phyloP scores from a whole-genome alignment of 192 early-diverging fungal species.

The Dissophora ornata region DNA sequence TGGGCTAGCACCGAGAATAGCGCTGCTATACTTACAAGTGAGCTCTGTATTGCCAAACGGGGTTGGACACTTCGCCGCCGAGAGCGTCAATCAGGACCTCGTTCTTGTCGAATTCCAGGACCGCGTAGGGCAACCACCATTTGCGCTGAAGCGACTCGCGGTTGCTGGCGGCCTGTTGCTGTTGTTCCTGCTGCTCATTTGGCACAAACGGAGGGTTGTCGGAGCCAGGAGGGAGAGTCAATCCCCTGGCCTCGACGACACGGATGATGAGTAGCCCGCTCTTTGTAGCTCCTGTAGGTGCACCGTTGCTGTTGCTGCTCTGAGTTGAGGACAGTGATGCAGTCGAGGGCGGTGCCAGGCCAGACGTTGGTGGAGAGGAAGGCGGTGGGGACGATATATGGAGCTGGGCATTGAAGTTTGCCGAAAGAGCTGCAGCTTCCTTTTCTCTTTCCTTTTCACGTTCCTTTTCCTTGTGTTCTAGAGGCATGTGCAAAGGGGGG shows the following conservation, averaged over 20 bases:
- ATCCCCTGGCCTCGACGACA: constrained; percentile 82
- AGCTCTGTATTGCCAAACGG: constrained; percentile 81
- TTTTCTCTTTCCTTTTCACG: constrained; percentile 44
- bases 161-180: constrained; percentile 26
- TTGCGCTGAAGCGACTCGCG: constrained; percentile 67
- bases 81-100: constrained; percentile 87
- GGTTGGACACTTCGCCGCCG: constrained; percentile 79
- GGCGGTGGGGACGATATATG: constrained; percentile 26
- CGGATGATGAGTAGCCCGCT: constrained; percentile 81
- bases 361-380: constrained; percentile 29
- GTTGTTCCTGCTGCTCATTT: constrained; percentile 20
- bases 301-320: constrained; percentile 25
- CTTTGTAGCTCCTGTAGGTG: constrained; percentile 8
- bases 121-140: constrained; percentile 85
- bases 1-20: too few species aligned
- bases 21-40: constrained; percentile 73
- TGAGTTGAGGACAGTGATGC: constrained; percentile 12
- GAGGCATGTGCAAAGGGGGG: neutral
- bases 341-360: neutral
- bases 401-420: constrained; percentile 13
- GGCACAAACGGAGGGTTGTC: constrained; percentile 55
- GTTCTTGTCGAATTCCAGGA: constrained; percentile 96
- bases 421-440: constrained; percentile 33
- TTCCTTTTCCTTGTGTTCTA: constrained; percentile 52
- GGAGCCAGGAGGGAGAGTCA: constrained; percentile 76